Evolutionary conservation across 805 yeast genomes (phyloP).

Genomic region (Yamadazyma paraphyllophila): DNA sequence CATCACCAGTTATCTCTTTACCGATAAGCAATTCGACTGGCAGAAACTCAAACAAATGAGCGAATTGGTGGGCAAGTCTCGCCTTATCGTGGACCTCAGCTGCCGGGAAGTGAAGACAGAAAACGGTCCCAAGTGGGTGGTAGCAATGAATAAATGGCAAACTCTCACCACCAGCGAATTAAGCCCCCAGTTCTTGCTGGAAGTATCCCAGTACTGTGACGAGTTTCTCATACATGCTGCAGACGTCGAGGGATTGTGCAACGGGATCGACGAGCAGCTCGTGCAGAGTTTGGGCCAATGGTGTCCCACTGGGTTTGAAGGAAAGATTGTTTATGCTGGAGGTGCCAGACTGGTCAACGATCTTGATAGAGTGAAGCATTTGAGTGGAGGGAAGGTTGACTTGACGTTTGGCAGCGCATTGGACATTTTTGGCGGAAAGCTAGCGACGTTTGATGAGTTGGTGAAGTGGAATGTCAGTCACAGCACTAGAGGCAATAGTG

Average conservation of each 20-base stretch:
- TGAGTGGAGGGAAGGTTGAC: slow-evolving; percentile 84
- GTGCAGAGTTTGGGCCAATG: slow-evolving; percentile 75
- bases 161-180: slow-evolving; percentile 70
- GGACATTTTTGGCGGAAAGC: slow-evolving; percentile 89
- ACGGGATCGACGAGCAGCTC: slow-evolving; percentile 82
- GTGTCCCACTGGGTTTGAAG: slow-evolving; percentile 52
- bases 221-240: slow-evolving; percentile 97
- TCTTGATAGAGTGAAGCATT: slow-evolving; percentile 56
- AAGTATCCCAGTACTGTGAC: slow-evolving; percentile 63
- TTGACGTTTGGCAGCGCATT: slow-evolving; percentile 90
- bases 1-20: slow-evolving; percentile 88
- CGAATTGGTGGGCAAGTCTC: slow-evolving; percentile 55
- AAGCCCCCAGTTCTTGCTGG: slow-evolving; percentile 48
- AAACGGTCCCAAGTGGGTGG: slow-evolving; percentile 62
- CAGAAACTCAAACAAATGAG: slow-evolving; percentile 53
- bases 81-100: slow-evolving; percentile 85
- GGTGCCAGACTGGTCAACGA: slow-evolving; percentile 83
- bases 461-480: slow-evolving; percentile 75
- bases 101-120: slow-evolving; percentile 51
- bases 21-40: slow-evolving; percentile 44
- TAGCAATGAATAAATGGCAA: slow-evolving; percentile 99
- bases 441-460: slow-evolving; percentile 75
- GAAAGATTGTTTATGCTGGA: slow-evolving; percentile 92
- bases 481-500: no score
- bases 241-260: slow-evolving; percentile 95